Percentiles rank a stretch among this genome's conserved stretches.
These are phyloP conservation scores for Curvularia verruculosa DNA, from an alignment of 2,329 filamentous ascomycete species.

Conservation along the genomic window DNA sequence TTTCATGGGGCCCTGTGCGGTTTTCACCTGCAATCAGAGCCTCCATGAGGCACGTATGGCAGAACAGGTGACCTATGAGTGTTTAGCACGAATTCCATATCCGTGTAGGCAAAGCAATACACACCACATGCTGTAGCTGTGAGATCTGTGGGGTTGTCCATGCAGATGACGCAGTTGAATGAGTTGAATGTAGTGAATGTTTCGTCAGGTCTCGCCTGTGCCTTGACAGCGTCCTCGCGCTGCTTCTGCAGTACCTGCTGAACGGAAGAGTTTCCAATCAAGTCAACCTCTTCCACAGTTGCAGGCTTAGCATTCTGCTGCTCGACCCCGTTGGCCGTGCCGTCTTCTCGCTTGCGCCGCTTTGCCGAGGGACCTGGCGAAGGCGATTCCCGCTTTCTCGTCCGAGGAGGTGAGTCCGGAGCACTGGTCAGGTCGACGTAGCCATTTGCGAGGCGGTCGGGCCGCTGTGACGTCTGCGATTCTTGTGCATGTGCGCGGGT, in stretches of 20 bases:
- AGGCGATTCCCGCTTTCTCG: slow-evolving; percentile 30
- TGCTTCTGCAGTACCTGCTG: slow-evolving; percentile 59
- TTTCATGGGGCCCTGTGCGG: slow-evolving; percentile 52
- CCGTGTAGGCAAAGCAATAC: slow-evolving; percentile 31
- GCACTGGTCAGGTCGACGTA: slow-evolving; percentile 46
- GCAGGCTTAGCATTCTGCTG: slow-evolving; percentile 14
- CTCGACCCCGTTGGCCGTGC: slow-evolving; percentile 9
- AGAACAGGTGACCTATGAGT: slow-evolving; percentile 64
- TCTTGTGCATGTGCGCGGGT: slow-evolving; percentile 22
- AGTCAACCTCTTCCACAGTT: slow-evolving; percentile 57
- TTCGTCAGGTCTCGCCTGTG: slow-evolving; percentile 50
- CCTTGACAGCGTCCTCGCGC: slow-evolving; percentile 58
- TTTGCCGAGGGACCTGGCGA: slow-evolving; percentile 42
- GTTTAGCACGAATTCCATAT: slow-evolving; percentile 11
- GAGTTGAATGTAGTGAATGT: slow-evolving; percentile 52
- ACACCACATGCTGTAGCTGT: slow-evolving; percentile 66
- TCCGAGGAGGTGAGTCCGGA: slow-evolving; percentile 30
- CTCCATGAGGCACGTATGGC: slow-evolving; percentile 67
- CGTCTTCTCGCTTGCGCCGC: slow-evolving; percentile 34
- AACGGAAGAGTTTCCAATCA: slow-evolving; percentile 52
- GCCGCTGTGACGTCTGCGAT: slow-evolving; percentile 17
- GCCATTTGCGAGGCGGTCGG: slow-evolving; percentile 41
- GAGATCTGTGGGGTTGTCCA: slow-evolving; percentile 65
- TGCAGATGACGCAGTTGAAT: slow-evolving; percentile 67
- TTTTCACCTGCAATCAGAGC: slow-evolving; percentile 64